phyloP scores from a whole-genome alignment of 495 filamentous ascomycete genomes.

The Ramalina peruviana region DNA sequence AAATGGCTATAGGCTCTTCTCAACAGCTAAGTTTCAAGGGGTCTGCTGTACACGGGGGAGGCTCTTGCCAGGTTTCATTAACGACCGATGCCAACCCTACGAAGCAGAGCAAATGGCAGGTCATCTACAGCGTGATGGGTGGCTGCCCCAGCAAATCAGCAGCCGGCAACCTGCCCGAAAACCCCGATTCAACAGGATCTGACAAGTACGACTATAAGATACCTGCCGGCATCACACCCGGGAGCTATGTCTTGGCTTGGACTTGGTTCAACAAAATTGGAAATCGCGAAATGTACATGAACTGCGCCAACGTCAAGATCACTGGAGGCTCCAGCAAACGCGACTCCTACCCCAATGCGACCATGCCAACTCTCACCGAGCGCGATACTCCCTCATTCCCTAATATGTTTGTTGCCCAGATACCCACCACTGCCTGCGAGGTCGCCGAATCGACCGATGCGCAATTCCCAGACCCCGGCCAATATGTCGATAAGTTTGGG shows the following conservation, averaged over 20 bases:
- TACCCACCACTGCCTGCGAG: constrained; percentile 22
- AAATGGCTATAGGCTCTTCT: background rate
- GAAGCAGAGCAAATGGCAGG: constrained; percentile 23
- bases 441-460: constrained; percentile 20
- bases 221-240: constrained; percentile 43
- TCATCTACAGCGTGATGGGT: constrained; percentile 28
- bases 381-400: constrained; percentile 23
- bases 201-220: constrained; percentile 47
- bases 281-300: constrained; percentile 49
- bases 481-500: constrained; percentile 5
- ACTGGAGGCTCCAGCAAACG: constrained; percentile 28
- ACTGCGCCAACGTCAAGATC: constrained; percentile 40
- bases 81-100: constrained; percentile 26
- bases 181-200: constrained; percentile 3
- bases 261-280: constrained; percentile 33
- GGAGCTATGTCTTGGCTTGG: constrained; percentile 40
- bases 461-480: constrained; percentile 12
- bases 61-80: constrained; percentile 32
- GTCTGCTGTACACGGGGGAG: constrained; percentile 14
- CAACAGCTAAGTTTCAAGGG: constrained; percentile 12
- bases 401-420: constrained; percentile 45
- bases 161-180: constrained; percentile 23
- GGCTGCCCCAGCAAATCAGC: constrained; percentile 24
- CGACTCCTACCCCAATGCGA: constrained; percentile 1
- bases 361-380: constrained; percentile 4